Conservation (phyloP, 768 basidiomycete genomes). For the Tulasnella sp. region DNA sequence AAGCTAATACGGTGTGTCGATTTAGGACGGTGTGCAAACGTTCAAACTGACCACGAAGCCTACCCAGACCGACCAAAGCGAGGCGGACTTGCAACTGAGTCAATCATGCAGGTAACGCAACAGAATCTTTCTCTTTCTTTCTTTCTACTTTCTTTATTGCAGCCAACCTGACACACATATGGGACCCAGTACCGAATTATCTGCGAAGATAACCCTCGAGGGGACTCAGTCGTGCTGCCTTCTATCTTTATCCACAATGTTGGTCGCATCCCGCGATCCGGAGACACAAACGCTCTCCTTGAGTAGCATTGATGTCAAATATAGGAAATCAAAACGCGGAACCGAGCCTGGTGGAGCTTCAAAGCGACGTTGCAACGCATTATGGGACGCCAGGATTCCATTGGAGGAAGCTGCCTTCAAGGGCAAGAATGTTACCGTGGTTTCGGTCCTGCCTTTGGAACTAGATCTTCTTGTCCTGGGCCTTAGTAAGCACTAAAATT, state of each 20-base stretch:
- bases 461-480: slow-evolving; percentile 50
- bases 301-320: background rate
- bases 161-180: no score
- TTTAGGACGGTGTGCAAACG: background rate
- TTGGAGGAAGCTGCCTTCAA: background rate
- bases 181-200: no score
- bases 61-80: no score
- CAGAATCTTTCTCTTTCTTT: no score
- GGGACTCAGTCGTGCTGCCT: background rate
- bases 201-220: background rate
- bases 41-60: no score
- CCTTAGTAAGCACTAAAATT: slow-evolving; percentile 37
- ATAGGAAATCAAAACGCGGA: background rate
- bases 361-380: background rate
- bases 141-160: no score
- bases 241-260: background rate
- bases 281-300: background rate
- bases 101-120: no score
- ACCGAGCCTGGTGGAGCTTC: background rate
- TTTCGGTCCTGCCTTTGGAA: slow-evolving; percentile 44
- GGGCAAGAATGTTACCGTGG: slow-evolving; percentile 16
- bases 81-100: no score
- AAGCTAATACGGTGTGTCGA: no score
- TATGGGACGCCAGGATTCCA: background rate
- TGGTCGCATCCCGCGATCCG: background rate